These are phyloP conservation scores for Neofusicoccum ribis DNA, from an alignment of 2,329 filamentous ascomycete species.

Conservation along the genomic window DNA sequence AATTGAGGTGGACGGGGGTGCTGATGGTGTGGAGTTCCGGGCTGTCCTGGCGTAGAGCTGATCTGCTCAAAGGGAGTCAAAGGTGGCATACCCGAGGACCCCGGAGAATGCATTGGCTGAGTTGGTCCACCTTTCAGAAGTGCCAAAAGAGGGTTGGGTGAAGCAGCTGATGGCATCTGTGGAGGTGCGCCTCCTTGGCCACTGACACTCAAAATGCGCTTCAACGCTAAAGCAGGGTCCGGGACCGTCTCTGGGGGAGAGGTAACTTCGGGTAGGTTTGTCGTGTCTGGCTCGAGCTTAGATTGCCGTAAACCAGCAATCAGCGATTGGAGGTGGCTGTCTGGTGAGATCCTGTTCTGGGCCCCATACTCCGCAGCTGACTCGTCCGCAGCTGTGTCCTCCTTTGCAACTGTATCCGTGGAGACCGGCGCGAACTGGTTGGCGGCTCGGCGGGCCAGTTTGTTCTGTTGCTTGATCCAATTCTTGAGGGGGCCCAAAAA, in stretches of 20 bases:
- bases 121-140: conserved; percentile 49
- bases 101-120: background rate
- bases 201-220: conserved; percentile 49
- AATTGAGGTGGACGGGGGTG: conserved; percentile 56
- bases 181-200: conserved; percentile 22
- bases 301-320: conserved; percentile 30
- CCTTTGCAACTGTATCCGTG: conserved; percentile 29
- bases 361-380: conserved; percentile 29
- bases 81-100: conserved; percentile 22
- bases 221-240: conserved; percentile 54
- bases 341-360: conserved; percentile 16
- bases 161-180: background rate
- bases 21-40: conserved; percentile 57
- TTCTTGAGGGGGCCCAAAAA: conserved; percentile 84
- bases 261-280: conserved; percentile 33
- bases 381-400: conserved; percentile 29
- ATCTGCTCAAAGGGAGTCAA: conserved; percentile 58
- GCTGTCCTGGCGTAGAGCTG: conserved; percentile 51
- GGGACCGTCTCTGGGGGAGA: conserved; percentile 29
- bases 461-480: conserved; percentile 86
- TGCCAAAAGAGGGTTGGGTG: conserved; percentile 55
- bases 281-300: conserved; percentile 29
- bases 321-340: conserved; percentile 33
- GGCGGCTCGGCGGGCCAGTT: conserved; percentile 60
- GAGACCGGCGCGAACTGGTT: conserved; percentile 23